Conservation (phyloP, 2,329 filamentous ascomycete species). For the Claviceps capensis region DNA sequence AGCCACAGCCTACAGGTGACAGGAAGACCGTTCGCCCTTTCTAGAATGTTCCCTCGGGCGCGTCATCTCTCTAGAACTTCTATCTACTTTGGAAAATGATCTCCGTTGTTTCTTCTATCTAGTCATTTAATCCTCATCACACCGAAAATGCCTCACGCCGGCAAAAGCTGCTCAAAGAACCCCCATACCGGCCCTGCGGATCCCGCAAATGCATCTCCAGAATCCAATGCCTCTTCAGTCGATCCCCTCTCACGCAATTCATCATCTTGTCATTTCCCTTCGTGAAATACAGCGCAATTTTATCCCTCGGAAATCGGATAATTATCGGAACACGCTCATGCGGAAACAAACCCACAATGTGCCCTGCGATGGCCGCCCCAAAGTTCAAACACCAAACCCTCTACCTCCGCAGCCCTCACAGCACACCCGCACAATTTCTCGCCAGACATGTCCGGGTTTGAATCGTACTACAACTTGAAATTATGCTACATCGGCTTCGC, state of each 20-base stretch:
- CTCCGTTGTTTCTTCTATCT: too few relatives aligned
- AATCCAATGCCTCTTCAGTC: slow-evolving; percentile 33
- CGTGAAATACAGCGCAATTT: slow-evolving; percentile 29
- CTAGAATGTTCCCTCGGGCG: too few relatives aligned
- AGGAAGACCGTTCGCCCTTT: too few relatives aligned
- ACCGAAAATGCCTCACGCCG: slow-evolving; percentile 2
- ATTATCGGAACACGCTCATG: slow-evolving; percentile 29
- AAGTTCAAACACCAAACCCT: slow-evolving; percentile 27
- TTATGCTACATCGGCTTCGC: slow-evolving; percentile 29
- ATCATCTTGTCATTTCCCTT: slow-evolving; percentile 28
- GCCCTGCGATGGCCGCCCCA: slow-evolving; percentile 28
- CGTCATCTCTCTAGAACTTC: too few relatives aligned
- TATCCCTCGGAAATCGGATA: slow-evolving; percentile 21
- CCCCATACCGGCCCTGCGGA: slow-evolving; percentile 20
- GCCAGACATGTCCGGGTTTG: slow-evolving; percentile 31
- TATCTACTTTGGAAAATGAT: too few relatives aligned
- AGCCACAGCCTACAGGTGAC: too few relatives aligned
- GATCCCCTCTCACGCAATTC: slow-evolving; percentile 23
- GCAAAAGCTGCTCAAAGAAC: slow-evolving; percentile 28
- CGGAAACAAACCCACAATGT: slow-evolving; percentile 35
- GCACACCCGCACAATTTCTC: slow-evolving; percentile 32
- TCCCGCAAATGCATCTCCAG: slow-evolving; percentile 34
- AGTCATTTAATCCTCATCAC: too few relatives aligned
- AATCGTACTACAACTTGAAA: slow-evolving; percentile 26
- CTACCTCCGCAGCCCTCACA: slow-evolving; percentile 19